phyloP scores from a whole-genome alignment of 140 eudicot species.

The Oenanthe javanica region DNA sequence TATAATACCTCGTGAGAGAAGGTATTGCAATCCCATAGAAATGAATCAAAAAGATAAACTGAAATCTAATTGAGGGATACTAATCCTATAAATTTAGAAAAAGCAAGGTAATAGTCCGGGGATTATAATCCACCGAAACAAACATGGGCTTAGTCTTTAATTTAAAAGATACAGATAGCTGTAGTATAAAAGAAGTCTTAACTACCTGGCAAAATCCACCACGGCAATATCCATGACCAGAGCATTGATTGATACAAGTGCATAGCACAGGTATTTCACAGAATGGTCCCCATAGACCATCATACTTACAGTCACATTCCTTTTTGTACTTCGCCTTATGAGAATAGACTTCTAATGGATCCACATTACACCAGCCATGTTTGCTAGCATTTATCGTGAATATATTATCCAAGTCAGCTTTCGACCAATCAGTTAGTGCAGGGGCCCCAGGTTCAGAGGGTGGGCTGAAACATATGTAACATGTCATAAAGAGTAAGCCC shows the following conservation, averaged over 20 bases:
- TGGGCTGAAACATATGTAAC: slow-evolving; percentile 28
- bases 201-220: slow-evolving; percentile 94
- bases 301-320: slow-evolving; percentile 94
- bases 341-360: slow-evolving; percentile 63
- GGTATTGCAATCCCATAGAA: too few relatives aligned
- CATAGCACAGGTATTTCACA: slow-evolving; percentile 69
- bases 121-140: too few relatives aligned
- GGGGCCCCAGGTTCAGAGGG: slow-evolving; percentile 63
- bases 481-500: not conserved
- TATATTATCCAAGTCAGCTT: slow-evolving; percentile 52
- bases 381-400: slow-evolving; percentile 60
- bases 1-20: too few relatives aligned
- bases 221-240: slow-evolving; percentile 80
- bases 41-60: too few relatives aligned
- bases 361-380: slow-evolving; percentile 91
- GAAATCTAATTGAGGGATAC: too few relatives aligned
- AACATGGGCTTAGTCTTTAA: not conserved
- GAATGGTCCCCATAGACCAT: slow-evolving; percentile 69
- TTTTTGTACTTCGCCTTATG: slow-evolving; percentile 57
- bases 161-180: not conserved
- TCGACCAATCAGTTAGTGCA: slow-evolving; percentile 49
- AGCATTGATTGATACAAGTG: slow-evolving; percentile 82
- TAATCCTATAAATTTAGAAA: too few relatives aligned
- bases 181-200: not conserved
- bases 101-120: too few relatives aligned